Conservation (phyloP, 345 rosid species). For the Diplotaxis tenuifolia region DNA sequence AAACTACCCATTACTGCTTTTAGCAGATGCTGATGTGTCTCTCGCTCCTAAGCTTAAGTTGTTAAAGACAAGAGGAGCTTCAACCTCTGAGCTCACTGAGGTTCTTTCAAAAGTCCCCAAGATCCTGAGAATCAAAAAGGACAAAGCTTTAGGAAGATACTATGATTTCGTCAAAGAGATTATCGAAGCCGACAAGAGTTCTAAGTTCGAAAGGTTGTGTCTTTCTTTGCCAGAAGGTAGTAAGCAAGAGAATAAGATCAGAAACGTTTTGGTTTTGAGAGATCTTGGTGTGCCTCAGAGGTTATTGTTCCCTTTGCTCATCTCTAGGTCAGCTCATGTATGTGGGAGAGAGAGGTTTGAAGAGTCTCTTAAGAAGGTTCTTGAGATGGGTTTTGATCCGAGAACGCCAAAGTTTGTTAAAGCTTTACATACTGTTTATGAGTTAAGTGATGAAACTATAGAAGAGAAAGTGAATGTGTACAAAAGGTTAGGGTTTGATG, state of each 20-base stretch:
- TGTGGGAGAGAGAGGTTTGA: not conserved
- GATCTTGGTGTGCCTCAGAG: not conserved
- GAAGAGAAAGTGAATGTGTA: not conserved
- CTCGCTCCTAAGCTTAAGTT: constrained; percentile 24
- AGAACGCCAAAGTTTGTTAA: not conserved
- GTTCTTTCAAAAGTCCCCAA: not conserved
- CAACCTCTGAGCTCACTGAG: constrained; percentile 8
- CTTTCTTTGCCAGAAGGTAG: not conserved
- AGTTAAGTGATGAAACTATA: not conserved
- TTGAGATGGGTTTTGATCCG: constrained; percentile 3
- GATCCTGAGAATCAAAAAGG: not conserved
- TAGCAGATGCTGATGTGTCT: not conserved
- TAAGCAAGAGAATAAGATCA: not conserved
- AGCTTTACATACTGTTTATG: constrained; percentile 8
- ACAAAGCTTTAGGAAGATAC: not conserved
- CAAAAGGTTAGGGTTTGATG: constrained; percentile 33
- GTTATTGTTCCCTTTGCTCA: not conserved
- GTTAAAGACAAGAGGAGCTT: not conserved
- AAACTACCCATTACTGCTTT: constrained; percentile 14
- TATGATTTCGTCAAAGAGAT: not conserved
- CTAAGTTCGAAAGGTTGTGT: not conserved
- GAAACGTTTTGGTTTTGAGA: not conserved
- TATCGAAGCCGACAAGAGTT: not conserved
- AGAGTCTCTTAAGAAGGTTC: not conserved
- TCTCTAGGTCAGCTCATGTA: not conserved